phyloP scores from a whole-genome alignment of 805 yeast genomes.

The Barnettozyma populi region DNA sequence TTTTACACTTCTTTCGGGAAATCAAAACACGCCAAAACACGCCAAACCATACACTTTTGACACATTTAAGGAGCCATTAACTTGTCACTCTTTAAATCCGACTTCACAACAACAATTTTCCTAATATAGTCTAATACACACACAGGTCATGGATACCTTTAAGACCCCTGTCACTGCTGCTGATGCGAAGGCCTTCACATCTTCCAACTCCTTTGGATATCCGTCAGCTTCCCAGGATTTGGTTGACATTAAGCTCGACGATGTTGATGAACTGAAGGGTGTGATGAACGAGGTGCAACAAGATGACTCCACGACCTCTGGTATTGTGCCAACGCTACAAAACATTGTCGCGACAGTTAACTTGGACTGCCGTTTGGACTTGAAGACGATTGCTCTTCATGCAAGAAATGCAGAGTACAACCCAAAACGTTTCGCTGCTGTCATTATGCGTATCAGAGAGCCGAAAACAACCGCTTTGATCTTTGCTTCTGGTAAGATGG shows the following conservation, averaged over 20 bases:
- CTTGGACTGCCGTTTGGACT: conserved; percentile 89
- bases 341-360: conserved; percentile 98
- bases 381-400: conserved; percentile 95
- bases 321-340: conserved; percentile 89
- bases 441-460: conserved; percentile 97
- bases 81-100: conserved; percentile 11
- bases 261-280: neutral
- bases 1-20: neutral
- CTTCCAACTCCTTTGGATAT: conserved; percentile 24
- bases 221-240: conserved; percentile 26
- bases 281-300: conserved; percentile 16
- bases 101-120: neutral
- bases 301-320: conserved; percentile 78
- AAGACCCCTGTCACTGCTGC: conserved; percentile 26
- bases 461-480: conserved; percentile 97
- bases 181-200: conserved; percentile 26
- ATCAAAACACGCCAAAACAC: neutral
- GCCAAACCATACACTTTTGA: neutral
- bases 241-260: conserved; percentile 17
- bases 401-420: conserved; percentile 99
- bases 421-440: conserved; percentile 98
- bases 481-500: conserved; percentile 99
- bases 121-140: neutral
- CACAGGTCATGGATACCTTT: conserved; percentile 22
- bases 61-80: conserved; percentile 13